Percentiles rank a stretch among this genome's conserved stretches.
These are phyloP conservation scores for Fragosphaeria purpurea DNA, from an alignment of 2,329 filamentous ascomycete species.

Conservation along the genomic window DNA sequence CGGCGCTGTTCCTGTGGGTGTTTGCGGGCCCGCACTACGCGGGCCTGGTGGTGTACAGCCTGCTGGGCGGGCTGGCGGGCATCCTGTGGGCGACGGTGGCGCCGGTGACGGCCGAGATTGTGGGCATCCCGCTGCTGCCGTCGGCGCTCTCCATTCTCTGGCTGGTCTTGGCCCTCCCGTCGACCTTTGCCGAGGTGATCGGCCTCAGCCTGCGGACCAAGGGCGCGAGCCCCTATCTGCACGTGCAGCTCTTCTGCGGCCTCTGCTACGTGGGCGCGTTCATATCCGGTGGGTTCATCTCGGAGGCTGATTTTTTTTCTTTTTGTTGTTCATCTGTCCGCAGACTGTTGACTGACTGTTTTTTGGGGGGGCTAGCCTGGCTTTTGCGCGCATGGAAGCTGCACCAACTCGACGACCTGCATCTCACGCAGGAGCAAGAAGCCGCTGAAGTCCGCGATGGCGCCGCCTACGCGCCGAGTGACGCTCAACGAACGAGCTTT, in stretches of 20 bases:
- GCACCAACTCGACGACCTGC: constrained; percentile 25
- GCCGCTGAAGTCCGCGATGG: constrained; percentile 19
- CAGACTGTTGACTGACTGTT: background rate
- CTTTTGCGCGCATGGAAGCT: constrained; percentile 33
- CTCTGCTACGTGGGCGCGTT: constrained; percentile 50
- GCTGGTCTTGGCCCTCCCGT: constrained; percentile 60
- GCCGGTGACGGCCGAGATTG: constrained; percentile 63
- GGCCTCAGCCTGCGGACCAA: constrained; percentile 43
- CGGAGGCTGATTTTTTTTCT: too few relatives aligned
- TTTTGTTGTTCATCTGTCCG: too few relatives aligned
- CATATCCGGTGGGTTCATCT: constrained; percentile 26
- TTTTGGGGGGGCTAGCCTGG: constrained; percentile 23
- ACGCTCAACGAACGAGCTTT: background rate
- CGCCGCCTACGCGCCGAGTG: constrained; percentile 2
- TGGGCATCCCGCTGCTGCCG: constrained; percentile 59
- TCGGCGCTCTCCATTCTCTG: constrained; percentile 60
- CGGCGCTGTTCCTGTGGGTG: constrained; percentile 63
- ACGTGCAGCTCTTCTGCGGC: constrained; percentile 49
- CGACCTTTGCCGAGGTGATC: constrained; percentile 58
- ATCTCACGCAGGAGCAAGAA: constrained; percentile 18
- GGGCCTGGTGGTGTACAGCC: constrained; percentile 59
- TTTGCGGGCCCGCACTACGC: constrained; percentile 54
- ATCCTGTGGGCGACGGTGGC: constrained; percentile 61
- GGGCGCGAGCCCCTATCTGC: constrained; percentile 35
- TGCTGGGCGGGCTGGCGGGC: constrained; percentile 60